Conservation (phyloP, 306 rosid genomes). For the Pueraria montana region DNA sequence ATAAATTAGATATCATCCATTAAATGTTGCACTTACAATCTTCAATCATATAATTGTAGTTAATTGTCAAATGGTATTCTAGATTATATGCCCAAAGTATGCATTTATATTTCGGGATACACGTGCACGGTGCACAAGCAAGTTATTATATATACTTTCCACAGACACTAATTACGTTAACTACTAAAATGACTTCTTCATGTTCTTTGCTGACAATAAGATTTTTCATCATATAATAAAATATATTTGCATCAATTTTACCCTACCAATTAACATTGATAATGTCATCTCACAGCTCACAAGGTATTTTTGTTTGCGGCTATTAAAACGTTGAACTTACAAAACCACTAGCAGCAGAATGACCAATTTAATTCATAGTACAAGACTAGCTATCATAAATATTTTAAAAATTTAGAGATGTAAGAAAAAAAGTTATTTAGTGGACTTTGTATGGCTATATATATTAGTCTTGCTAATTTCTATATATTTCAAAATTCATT, state of each 20-base stretch:
- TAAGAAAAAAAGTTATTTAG: not conserved
- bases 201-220: constrained; percentile 2
- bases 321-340: constrained; percentile 29
- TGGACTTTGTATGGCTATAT: constrained; percentile 3
- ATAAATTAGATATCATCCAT: constrained; percentile 8
- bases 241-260: not conserved
- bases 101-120: not conserved
- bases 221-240: not conserved
- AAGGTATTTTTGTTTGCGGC: not conserved
- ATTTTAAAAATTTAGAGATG: not conserved
- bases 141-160: constrained; percentile 3
- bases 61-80: constrained; percentile 6
- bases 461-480: not conserved
- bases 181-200: not conserved
- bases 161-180: not conserved
- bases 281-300: constrained; percentile 2
- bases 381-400: constrained; percentile 1
- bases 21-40: not conserved
- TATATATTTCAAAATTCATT: constrained; percentile 11
- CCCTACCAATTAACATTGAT: constrained; percentile 15
- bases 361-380: not conserved
- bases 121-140: not conserved
- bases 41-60: not conserved
- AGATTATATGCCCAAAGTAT: not conserved
- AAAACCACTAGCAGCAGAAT: not conserved